Conservation (phyloP, 768 basidiomycete species). For the Xanthoconium purpureum region DNA sequence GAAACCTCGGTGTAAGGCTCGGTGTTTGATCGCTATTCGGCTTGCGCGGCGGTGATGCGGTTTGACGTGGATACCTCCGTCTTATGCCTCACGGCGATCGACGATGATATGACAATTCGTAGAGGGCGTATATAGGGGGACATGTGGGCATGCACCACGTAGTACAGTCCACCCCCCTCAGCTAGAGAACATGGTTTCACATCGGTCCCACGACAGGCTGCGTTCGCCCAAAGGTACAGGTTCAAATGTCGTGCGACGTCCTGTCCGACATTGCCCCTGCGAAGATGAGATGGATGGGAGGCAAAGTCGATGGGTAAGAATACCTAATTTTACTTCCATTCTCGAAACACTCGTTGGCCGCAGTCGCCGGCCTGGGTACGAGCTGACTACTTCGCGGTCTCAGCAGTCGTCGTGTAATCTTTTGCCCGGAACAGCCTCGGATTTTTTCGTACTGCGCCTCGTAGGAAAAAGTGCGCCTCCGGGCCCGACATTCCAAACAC, state of each 20-base stretch:
- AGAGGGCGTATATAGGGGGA: background rate
- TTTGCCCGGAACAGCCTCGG: background rate
- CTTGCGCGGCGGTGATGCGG: background rate
- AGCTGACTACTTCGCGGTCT: too few species aligned
- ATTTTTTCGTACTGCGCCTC: too few species aligned
- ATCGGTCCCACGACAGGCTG: background rate
- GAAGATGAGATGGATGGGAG: background rate
- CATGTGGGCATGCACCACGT: background rate
- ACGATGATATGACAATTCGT: background rate
- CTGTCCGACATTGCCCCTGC: background rate
- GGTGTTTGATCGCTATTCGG: background rate
- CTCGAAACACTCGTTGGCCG: background rate
- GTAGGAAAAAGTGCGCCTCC: too few species aligned
- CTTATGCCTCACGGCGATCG: constrained; percentile 6
- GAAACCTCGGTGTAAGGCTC: background rate
- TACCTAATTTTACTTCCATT: background rate
- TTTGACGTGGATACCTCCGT: constrained; percentile 6
- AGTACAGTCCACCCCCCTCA: background rate
- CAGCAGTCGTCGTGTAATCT: background rate
- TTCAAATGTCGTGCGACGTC: background rate
- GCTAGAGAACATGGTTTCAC: background rate
- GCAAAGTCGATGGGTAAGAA: background rate
- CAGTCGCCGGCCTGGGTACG: background rate
- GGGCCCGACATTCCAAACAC: background rate
- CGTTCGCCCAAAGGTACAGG: background rate